phyloP scores from a whole-genome alignment of 2,329 filamentous ascomycete genomes.

The Calonectria hawksworthii region DNA sequence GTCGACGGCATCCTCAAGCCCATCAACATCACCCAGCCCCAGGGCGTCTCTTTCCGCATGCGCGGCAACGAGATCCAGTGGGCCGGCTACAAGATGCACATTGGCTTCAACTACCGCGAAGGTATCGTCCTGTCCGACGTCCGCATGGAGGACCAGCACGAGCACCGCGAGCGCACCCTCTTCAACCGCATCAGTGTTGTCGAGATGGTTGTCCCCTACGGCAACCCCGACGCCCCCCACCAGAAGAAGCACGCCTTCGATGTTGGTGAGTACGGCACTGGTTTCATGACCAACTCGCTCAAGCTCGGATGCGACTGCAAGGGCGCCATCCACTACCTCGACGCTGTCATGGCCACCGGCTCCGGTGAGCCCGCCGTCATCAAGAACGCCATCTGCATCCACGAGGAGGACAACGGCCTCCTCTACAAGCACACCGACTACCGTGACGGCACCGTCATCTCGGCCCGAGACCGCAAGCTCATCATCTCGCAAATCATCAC shows the following conservation, averaged over 20 bases:
- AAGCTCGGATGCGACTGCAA: constrained; percentile 88
- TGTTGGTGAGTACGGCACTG: constrained; percentile 84
- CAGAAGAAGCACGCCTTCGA: constrained; percentile 88
- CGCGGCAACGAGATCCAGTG: constrained; percentile 64
- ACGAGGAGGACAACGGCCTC: constrained; percentile 70
- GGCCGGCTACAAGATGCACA: constrained; percentile 78
- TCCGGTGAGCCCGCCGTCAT: constrained; percentile 82
- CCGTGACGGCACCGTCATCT: constrained; percentile 70
- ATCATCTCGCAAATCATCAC: constrained; percentile 77
- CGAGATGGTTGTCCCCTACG: constrained; percentile 82
- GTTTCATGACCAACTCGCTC: constrained; percentile 89
- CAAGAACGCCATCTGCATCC: constrained; percentile 96
- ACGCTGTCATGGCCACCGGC: constrained; percentile 88
- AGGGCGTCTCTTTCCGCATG: constrained; percentile 61
- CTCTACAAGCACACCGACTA: constrained; percentile 76
- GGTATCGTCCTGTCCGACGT: constrained; percentile 79
- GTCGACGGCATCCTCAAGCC: constrained; percentile 53
- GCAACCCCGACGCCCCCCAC: constrained; percentile 84
- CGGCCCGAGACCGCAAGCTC: constrained; percentile 70
- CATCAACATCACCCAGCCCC: constrained; percentile 56
- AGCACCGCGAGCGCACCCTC: constrained; percentile 64
- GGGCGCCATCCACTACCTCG: constrained; percentile 91
- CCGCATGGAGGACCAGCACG: constrained; percentile 68
- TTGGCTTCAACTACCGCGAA: constrained; percentile 81
- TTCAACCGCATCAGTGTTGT: constrained; percentile 77